These are phyloP conservation scores for Larix sibirica DNA, from an alignment of 83 land plant genomes.

Conservation along the genomic window DNA sequence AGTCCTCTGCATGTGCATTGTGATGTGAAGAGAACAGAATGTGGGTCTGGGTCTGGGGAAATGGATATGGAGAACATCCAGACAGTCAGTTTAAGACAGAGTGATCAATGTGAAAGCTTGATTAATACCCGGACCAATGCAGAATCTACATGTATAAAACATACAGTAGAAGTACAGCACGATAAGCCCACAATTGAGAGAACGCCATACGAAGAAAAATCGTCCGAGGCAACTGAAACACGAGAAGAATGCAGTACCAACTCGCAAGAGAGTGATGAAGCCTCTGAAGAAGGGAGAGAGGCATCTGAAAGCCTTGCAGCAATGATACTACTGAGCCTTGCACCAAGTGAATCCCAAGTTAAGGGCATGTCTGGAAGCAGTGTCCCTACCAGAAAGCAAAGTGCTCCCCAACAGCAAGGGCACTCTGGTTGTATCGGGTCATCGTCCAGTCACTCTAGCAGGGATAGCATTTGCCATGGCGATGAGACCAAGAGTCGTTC, in stretches of 20 bases:
- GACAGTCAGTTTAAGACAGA: background rate
- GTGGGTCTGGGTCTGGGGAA: background rate
- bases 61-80: background rate
- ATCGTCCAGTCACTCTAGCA: slow-evolving; percentile 15
- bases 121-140: background rate
- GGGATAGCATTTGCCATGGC: slow-evolving; percentile 14
- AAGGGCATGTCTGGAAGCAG: slow-evolving; percentile 9
- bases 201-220: slow-evolving; percentile 5
- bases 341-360: background rate
- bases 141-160: background rate
- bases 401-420: slow-evolving; percentile 1
- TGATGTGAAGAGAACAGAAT: slow-evolving; percentile 9
- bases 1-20: background rate
- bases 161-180: background rate
- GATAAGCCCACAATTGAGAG: background rate
- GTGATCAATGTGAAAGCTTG: background rate
- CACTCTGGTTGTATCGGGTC: background rate
- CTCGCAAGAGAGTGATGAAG: background rate
- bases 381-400: background rate
- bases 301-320: slow-evolving; percentile 18
- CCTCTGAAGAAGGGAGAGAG: slow-evolving; percentile 13
- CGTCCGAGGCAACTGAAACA: slow-evolving; percentile 1
- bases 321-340: slow-evolving; percentile 18
- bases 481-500: background rate
- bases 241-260: background rate